Conservation (phyloP, 148 eudicot species). For the Linanthus parryae region DNA sequence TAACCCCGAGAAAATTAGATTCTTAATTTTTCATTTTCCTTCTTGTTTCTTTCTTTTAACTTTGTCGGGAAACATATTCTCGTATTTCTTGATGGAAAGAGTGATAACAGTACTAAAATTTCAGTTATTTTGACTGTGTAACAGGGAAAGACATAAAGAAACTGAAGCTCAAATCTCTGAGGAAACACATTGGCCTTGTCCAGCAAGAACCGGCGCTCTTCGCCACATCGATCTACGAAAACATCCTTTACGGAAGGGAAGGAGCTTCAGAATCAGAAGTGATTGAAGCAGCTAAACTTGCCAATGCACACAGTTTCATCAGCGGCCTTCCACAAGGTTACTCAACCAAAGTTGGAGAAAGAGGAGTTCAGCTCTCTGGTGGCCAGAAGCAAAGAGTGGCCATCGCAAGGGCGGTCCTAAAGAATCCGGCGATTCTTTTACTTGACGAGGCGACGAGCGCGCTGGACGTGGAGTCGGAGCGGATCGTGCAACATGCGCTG, state of each 20-base stretch:
- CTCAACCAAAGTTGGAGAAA: conserved; percentile 84
- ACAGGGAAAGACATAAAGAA: conserved; percentile 80
- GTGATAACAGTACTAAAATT: too few species aligned
- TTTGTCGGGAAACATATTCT: too few species aligned
- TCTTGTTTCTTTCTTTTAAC: too few species aligned
- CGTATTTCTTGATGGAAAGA: too few species aligned
- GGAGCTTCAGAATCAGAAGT: conserved; percentile 83
- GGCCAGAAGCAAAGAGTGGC: conserved; percentile 99
- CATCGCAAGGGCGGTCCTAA: conserved; percentile 85
- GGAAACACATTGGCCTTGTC: conserved; percentile 86
- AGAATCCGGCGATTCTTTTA: conserved; percentile 70
- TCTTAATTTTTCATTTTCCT: too few species aligned
- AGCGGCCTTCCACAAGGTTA: conserved; percentile 94
- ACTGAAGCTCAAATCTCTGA: conserved; percentile 70
- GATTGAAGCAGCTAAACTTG: conserved; percentile 81
- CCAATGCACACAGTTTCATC: conserved; percentile 85
- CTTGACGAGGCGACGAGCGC: conserved; percentile 96
- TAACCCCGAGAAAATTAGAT: too few species aligned
- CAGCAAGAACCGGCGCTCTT: conserved; percentile 98
- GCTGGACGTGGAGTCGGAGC: conserved; percentile 83
- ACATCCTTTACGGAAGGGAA: conserved; percentile 89
- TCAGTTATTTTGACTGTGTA: too few species aligned
- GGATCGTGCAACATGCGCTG: conserved; percentile 77
- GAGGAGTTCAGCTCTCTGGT: conserved; percentile 94
- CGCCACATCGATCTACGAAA: conserved; percentile 85